Base-by-base conservation (phyloP, 345 rosid species). In the Eucalyptus cloeziana region DNA sequence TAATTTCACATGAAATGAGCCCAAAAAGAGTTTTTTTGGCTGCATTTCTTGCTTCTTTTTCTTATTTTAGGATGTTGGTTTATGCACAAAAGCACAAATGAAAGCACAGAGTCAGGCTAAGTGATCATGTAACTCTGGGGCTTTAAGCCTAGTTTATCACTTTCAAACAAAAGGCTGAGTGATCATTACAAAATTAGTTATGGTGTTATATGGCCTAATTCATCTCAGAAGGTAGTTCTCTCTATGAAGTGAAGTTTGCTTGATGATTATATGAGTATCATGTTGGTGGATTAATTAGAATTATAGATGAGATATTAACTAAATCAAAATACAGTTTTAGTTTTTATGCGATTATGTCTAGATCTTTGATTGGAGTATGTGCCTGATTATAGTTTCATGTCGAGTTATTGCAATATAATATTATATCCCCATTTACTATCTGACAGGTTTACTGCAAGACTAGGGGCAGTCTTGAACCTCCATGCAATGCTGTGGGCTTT, bases 401-500 rank as follows among this genome's bases (percentile, higher is more conserved):
- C 86, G 30, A 54, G 58, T 86, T 90, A 25, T 90, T 76, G 51
- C 50, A 86, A 76, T 51, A 22, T 13, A 16, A 31, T n/a, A 25
- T 86, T 87, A 17, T 58, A 86, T 40, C 14, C 27, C 45, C 14
- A 40, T 71, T 3, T 19, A 10, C 44, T 76, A 76, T 71, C 80
- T 81, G 85, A 40, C 69, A 95, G 96, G 95, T 95, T 88, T 90
- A 69, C 86, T 95, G 96, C 93, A 93, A 92, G 88, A 91, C 93
- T 67, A 94, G 92, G 90, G 95, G 95, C 69, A 92, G 94, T 86
- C 94, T 94, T 87, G 92, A 94, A 71, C 95, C 95, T 88, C 93
- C 95, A 88, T 95, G 96, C 88, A 95, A 95, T 93, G 95, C 95
- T 4, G 93, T 92, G 88, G 95, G 95, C 86, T 90, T 92, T 87